Evolutionary conservation across 1,139 yeast genomes (phyloP).

Genomic region (Pichia sp.): DNA sequence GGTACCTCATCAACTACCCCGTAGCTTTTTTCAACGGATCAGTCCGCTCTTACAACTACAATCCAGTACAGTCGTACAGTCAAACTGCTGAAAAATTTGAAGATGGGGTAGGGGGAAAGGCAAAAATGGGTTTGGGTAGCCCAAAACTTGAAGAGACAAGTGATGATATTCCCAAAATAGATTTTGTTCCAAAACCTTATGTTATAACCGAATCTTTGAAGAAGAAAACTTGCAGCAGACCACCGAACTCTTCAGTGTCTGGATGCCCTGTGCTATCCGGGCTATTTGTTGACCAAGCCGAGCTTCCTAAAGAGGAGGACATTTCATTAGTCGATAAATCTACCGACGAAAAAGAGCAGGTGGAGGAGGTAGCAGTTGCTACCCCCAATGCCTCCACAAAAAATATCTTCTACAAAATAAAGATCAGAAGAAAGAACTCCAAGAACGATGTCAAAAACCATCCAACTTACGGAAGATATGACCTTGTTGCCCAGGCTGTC

Average conservation of each 20-base stretch:
- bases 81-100: constrained; percentile 2
- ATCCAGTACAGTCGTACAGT: constrained; percentile 4
- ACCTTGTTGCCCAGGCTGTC: constrained; percentile 29
- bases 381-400: background rate
- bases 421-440: constrained; percentile 23
- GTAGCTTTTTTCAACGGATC: constrained; percentile 16
- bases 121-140: too few species aligned
- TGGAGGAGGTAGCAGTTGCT: background rate
- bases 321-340: background rate
- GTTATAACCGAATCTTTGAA: constrained; percentile 14
- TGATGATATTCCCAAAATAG: background rate
- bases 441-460: constrained; percentile 17
- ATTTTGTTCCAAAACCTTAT: constrained; percentile 19
- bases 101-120: background rate
- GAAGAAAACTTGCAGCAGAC: background rate
- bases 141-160: background rate
- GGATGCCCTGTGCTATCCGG: constrained; percentile 14
- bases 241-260: background rate
- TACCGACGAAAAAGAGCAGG: background rate
- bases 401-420: constrained; percentile 26
- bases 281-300: constrained; percentile 4
- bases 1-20: constrained; percentile 29
- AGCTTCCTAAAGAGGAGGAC: background rate
- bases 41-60: constrained; percentile 7
- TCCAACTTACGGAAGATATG: constrained; percentile 29